Conservation (phyloP, 192 early-diverging fungal genomes). For the Kickxella alabastrina region DNA sequence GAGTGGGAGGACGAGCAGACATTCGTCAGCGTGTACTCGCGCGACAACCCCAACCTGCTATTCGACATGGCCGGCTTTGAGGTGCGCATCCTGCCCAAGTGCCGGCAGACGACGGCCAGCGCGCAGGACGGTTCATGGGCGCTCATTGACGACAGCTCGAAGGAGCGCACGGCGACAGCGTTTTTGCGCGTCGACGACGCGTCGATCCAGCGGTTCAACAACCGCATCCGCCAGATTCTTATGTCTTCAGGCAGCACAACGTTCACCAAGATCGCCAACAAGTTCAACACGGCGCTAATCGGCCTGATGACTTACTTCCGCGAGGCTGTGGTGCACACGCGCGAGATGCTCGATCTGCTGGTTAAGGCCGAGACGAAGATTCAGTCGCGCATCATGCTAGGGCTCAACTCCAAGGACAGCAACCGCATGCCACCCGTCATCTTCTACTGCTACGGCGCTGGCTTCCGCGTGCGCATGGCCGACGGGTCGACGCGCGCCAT, state of each 20-base stretch:
- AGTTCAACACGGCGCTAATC: constrained; percentile 87
- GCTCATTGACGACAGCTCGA: constrained; percentile 92
- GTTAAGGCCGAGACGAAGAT: constrained; percentile 99
- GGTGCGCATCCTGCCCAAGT: constrained; percentile 91
- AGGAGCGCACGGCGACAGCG: constrained; percentile 97
- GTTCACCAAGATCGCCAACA: constrained; percentile 98
- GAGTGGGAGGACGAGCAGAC: constrained; percentile 90
- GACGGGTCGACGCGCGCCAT: constrained; percentile 36
- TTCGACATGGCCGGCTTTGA: constrained; percentile 92
- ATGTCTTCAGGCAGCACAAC: constrained; percentile 98
- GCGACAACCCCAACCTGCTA: constrained; percentile 96
- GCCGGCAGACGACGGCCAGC: constrained; percentile 80
- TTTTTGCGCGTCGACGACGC: constrained; percentile 96
- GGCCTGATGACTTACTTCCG: constrained; percentile 98
- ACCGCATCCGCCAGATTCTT: constrained; percentile 94
- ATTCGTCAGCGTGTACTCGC: constrained; percentile 93
- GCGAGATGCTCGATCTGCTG: constrained; percentile 92
- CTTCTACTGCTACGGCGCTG: constrained; percentile 61
- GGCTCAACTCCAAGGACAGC: constrained; percentile 99
- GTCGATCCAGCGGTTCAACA: constrained; percentile 86
- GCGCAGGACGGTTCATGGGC: constrained; percentile 75
- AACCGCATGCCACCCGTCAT: constrained; percentile 94
- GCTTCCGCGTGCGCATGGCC: constrained; percentile 49
- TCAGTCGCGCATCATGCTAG: constrained; percentile 98
- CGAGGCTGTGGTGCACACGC: constrained; percentile 96